These are phyloP conservation scores for Backusella tarrabulga DNA, from an alignment of 192 early-diverging fungal species.

Conservation along the genomic window DNA sequence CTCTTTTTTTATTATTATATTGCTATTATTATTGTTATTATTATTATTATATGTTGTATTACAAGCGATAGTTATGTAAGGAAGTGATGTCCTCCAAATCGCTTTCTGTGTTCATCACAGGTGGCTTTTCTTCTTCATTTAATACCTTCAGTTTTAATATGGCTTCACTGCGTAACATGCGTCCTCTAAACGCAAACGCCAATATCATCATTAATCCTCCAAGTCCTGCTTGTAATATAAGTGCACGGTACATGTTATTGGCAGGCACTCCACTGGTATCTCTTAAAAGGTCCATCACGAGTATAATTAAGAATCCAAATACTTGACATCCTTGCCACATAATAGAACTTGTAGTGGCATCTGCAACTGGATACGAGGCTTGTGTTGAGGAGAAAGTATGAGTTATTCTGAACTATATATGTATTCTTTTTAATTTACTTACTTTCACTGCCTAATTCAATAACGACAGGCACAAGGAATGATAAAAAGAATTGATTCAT, in stretches of 20 bases:
- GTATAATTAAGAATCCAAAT: conserved; percentile 29
- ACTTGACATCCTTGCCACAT: conserved; percentile 40
- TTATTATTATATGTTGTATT: not conserved
- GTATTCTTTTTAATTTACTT: conserved; percentile 1
- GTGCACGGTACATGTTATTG: conserved; percentile 26
- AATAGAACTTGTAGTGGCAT: conserved; percentile 30
- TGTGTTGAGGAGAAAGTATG: not conserved
- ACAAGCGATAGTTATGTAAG: not conserved
- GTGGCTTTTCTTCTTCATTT: not conserved
- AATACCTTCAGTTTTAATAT: conserved; percentile 12
- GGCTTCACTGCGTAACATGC: conserved; percentile 26
- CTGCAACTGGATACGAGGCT: conserved; percentile 35
- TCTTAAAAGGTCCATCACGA: conserved; percentile 30
- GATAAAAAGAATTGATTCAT: conserved; percentile 41
- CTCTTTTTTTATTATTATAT: not conserved
- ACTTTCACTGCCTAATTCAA: conserved; percentile 38
- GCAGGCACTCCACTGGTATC: conserved; percentile 20
- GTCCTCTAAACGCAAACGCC: conserved; percentile 22
- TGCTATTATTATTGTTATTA: not conserved
- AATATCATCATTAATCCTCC: conserved; percentile 24
- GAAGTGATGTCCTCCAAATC: not conserved
- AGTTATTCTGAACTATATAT: not conserved
- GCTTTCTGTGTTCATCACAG: not conserved
- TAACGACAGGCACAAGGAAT: conserved; percentile 35
- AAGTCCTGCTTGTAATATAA: conserved; percentile 32